Base-by-base conservation (phyloP, 2,329 filamentous ascomycete genomes). In the Sarocladiaceae sp. region DNA sequence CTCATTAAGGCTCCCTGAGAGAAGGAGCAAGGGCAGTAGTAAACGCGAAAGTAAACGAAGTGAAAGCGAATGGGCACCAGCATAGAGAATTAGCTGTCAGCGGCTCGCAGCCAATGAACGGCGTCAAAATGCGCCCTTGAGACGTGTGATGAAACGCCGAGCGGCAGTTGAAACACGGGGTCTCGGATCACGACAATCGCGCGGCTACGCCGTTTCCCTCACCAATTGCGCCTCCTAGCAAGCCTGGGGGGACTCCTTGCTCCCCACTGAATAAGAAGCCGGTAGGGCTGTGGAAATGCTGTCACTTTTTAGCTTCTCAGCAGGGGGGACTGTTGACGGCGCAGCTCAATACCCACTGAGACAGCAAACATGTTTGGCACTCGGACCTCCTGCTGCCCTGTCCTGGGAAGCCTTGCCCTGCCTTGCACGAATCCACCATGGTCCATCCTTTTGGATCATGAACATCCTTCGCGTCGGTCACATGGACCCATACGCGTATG, bases 341-440 rank as follows among this genome's bases (percentile, higher is more conserved):
- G n/a, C n/a, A n/a, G n/a, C n/a, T n/a, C n/a, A n/a, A n/a, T n/a
- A n/a, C n/a, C n/a, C 29, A 11, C 22, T 33, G 44, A 48, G 23
- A 48, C 44, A 12, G 44, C 26, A 48, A 48, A 48, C 44, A 48
- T 48, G 44, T 48, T 48, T 48, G n/a, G 44, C 44, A 26, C 44
- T 48, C 44, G 44, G 44, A 33, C 44, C 44, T 33, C 17, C 33
- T 31, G 2, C 15, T 48, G 11, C 17, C 15, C n/a, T n/a, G n/a
- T n/a, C n/a, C n/a, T n/a, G n/a, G n/a, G n/a, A n/a, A n/a, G n/a
- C n/a, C n/a, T n/a, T n/a, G n/a, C n/a, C n/a, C n/a, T n/a, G n/a
- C n/a, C n/a, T n/a, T n/a, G n/a, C n/a, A n/a, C n/a, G n/a, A n/a
- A n/a, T n/a, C n/a, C n/a, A n/a, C n/a, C n/a, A n/a, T n/a, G n/a